phyloP scores from a whole-genome alignment of 192 early-diverging fungal species.

The Borealophlyctis nickersoniae region DNA sequence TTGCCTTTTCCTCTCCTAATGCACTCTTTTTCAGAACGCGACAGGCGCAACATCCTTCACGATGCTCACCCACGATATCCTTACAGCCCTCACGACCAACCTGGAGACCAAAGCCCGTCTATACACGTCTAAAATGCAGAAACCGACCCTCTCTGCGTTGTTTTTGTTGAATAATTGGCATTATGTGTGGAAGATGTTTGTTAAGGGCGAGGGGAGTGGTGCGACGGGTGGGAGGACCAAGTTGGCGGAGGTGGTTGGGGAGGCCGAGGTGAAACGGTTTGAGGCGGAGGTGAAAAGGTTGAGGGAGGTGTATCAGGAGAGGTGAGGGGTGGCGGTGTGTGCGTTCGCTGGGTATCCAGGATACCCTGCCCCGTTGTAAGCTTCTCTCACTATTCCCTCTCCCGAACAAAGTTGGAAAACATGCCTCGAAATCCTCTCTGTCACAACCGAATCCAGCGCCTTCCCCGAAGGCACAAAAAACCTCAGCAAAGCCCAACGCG shows the following conservation, averaged over 20 bases:
- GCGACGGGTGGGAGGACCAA: no score
- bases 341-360: background rate
- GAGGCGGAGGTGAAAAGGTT: conserved; percentile 53
- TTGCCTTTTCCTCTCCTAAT: background rate
- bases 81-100: conserved; percentile 55
- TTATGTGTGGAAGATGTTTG: conserved; percentile 65
- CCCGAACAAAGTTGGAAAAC: conserved; percentile 65
- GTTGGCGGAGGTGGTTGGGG: conserved; percentile 51
- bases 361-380: background rate
- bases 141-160: conserved; percentile 57
- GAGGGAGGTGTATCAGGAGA: conserved; percentile 44
- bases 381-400: background rate
- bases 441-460: conserved; percentile 65
- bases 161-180: conserved; percentile 85
- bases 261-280: conserved; percentile 44
- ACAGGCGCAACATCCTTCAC: conserved; percentile 21
- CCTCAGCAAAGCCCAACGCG: conserved; percentile 64
- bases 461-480: conserved; percentile 55
- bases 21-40: conserved; percentile 5
- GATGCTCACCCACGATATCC: conserved; percentile 24
- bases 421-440: conserved; percentile 70
- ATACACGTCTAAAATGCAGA: no score
- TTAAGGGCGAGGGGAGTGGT: no score
- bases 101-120: conserved; percentile 67
- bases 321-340: conserved; percentile 23